A percentile compares a stretch with the other conserved stretches of the same genome.
These are phyloP conservation scores for Magnaporthales sp. DNA, from an alignment of 2,329 filamentous ascomycete species.

Conservation along the genomic window DNA sequence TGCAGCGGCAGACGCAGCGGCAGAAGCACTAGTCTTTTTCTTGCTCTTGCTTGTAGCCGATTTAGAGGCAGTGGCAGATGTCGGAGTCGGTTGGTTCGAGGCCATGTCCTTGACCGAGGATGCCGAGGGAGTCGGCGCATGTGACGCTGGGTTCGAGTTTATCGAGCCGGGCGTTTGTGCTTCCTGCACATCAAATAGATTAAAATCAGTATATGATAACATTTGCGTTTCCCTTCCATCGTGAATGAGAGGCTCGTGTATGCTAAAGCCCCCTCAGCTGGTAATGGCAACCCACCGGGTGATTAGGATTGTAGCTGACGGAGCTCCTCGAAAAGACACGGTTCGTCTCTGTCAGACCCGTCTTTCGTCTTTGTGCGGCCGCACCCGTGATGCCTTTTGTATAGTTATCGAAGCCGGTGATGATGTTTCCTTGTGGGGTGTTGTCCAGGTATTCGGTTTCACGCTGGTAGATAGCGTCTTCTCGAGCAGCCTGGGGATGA, in stretches of 20 bases:
- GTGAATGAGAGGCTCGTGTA: not conserved
- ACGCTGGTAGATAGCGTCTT: slow-evolving; percentile 76
- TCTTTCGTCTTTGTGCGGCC: slow-evolving; percentile 54
- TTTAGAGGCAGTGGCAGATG: slow-evolving; percentile 37
- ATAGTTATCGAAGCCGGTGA: slow-evolving; percentile 96
- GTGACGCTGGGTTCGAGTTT: slow-evolving; percentile 33
- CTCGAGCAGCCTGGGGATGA: slow-evolving; percentile 23
- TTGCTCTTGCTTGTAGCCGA: slow-evolving; percentile 38
- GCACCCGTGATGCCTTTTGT: slow-evolving; percentile 75
- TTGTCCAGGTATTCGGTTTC: slow-evolving; percentile 88
- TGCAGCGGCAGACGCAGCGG: slow-evolving; percentile 21
- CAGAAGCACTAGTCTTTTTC: slow-evolving; percentile 28
- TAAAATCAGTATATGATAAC: not conserved
- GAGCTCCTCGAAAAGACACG: slow-evolving; percentile 63
- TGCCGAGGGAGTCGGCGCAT: slow-evolving; percentile 46
- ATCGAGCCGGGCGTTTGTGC: slow-evolving; percentile 33
- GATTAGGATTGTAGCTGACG: slow-evolving; percentile 47
- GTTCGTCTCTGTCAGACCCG: slow-evolving; percentile 58
- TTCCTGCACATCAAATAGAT: not conserved
- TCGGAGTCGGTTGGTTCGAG: slow-evolving; percentile 47
- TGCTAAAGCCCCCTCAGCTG: not conserved
- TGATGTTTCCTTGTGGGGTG: slow-evolving; percentile 85
- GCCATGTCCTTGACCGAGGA: slow-evolving; percentile 38
- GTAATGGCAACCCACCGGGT: not conserved
- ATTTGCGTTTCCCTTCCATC: not conserved